Percentiles rank a stretch among this genome's conserved stretches.
Conservation (phyloP, 495 filamentous ascomycete genomes). For the Haplographium delicatum region DNA sequence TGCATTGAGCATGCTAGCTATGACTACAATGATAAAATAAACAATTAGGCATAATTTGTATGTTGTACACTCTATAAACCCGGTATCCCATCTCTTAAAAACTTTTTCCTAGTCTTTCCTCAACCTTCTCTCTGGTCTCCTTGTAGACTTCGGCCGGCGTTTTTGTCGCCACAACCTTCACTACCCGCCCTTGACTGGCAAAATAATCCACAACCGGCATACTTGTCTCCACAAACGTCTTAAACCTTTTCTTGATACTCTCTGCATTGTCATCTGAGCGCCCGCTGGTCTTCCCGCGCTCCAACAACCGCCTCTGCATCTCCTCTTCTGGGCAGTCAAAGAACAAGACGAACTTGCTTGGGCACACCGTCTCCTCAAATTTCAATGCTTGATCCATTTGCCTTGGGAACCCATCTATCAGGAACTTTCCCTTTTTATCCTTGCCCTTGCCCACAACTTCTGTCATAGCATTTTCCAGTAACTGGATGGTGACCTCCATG, state of each 20-base stretch:
- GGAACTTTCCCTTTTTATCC: constrained; percentile 51
- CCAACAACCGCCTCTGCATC: constrained; percentile 75
- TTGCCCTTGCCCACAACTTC: constrained; percentile 41
- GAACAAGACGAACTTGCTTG: constrained; percentile 78
- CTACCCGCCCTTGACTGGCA: constrained; percentile 69
- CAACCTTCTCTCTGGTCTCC: constrained; percentile 45
- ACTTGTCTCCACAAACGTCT: constrained; percentile 86
- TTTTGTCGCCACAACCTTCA: constrained; percentile 65
- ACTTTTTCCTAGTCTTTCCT: constrained; percentile 22
- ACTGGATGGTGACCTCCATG: constrained; percentile 93
- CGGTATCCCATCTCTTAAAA: too few relatives aligned
- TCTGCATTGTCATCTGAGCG: constrained; percentile 90
- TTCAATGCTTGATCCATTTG: constrained; percentile 94
- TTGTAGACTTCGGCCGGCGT: constrained; percentile 70
- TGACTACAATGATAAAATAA: neutral
- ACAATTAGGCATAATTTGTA: too few relatives aligned
- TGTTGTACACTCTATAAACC: neutral
- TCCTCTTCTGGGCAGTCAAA: constrained; percentile 84
- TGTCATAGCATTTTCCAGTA: constrained; percentile 90
- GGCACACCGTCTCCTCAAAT: constrained; percentile 87
- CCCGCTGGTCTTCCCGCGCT: constrained; percentile 88
- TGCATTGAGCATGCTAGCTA: constrained; percentile 16
- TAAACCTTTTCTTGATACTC: constrained; percentile 92
- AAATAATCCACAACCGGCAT: constrained; percentile 94
- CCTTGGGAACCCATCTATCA: constrained; percentile 93